Evolutionary conservation across 2,329 filamentous ascomycete species (phyloP).

Genomic region (Graphilbum sp.): DNA sequence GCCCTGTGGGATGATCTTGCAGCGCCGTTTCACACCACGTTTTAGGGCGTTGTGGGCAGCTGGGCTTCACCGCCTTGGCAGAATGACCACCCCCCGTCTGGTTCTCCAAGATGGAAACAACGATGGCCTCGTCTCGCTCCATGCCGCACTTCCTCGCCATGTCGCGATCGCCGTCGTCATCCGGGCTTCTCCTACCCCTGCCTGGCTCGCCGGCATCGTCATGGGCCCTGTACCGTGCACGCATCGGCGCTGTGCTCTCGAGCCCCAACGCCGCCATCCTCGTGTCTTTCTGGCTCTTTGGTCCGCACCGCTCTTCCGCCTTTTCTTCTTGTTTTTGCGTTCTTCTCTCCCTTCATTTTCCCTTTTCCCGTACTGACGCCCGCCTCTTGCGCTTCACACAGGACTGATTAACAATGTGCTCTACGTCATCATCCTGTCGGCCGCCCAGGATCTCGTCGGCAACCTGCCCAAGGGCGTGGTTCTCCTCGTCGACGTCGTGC

Average conservation of each 20-base stretch:
- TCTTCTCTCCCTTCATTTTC: no score
- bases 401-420: constrained; percentile 93
- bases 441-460: constrained; percentile 88
- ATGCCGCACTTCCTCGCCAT: constrained; percentile 9
- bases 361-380: no score
- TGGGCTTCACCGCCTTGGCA: no score
- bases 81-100: no score
- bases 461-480: constrained; percentile 78
- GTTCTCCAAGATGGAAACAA: no score
- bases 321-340: no score
- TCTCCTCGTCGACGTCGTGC: constrained; percentile 81
- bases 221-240: constrained; percentile 56
- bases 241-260: constrained; percentile 44
- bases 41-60: no score
- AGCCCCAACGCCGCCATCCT: constrained; percentile 57
- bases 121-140: not conserved
- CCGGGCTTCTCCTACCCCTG: constrained; percentile 32
- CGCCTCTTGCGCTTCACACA: no score
- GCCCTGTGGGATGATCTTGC: no score
- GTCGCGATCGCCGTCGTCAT: constrained; percentile 23
- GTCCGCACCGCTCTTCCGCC: no score
- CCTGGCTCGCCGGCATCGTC: constrained; percentile 45
- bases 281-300: constrained; percentile 84
- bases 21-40: no score
- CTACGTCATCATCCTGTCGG: constrained; percentile 91